Percentiles rank a stretch among this genome's conserved stretches.
phyloP scores from a whole-genome alignment of 768 basidiomycete genomes.

The Tephrocybe sp. region DNA sequence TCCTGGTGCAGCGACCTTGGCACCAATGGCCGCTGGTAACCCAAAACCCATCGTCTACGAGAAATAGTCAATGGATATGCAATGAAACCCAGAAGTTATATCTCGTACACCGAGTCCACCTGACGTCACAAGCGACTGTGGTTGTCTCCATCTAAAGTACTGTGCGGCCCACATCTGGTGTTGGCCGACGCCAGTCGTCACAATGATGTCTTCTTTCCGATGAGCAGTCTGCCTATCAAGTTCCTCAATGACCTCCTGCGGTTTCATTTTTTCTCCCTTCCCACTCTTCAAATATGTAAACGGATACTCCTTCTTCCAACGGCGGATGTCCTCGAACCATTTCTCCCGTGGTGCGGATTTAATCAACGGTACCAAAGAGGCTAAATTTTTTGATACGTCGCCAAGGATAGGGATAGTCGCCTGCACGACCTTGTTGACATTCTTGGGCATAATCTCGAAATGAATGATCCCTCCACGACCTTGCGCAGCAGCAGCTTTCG shows the following conservation, averaged over 20 bases:
- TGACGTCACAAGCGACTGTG: conserved; percentile 85
- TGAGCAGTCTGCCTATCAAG: conserved; percentile 74
- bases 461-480: conserved; percentile 97
- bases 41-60: conserved; percentile 96
- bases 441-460: conserved; percentile 98
- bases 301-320: conserved; percentile 86
- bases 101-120: conserved; percentile 87
- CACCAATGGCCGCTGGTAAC: conserved; percentile 90
- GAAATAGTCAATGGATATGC: background rate
- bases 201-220: conserved; percentile 81
- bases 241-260: conserved; percentile 95
- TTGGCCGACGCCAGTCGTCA: conserved; percentile 95
- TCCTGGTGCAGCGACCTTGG: conserved; percentile 91
- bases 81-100: conserved; percentile 3
- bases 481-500: conserved; percentile 76
- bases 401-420: conserved; percentile 93
- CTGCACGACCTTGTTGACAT: conserved; percentile 97
- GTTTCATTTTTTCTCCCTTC: conserved; percentile 77
- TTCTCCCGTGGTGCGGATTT: conserved; percentile 55
- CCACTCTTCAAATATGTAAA: conserved; percentile 79
- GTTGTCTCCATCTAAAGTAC: conserved; percentile 85
- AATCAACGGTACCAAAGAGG: conserved; percentile 78
- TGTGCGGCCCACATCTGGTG: conserved; percentile 99
- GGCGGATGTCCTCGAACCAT: conserved; percentile 82
- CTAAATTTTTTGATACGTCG: conserved; percentile 84